Base-by-base conservation (phyloP, 306 rosid genomes). In the Quercus gilva region DNA sequence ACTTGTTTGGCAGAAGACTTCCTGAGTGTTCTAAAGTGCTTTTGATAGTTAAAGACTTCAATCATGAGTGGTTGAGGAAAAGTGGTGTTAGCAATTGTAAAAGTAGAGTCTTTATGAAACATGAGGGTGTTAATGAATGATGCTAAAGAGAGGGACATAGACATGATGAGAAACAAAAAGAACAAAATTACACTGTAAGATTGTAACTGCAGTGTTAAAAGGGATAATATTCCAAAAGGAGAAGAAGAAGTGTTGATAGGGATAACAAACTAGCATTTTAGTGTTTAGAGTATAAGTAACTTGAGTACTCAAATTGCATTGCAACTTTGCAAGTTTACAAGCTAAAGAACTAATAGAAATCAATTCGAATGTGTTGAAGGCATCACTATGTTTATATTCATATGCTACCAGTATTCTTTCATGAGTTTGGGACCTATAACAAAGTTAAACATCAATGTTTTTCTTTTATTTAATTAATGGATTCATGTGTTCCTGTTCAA, bases 401-500 rank as follows among this genome's bases (percentile, higher is more conserved):
- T 20, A 58, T 58, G 31, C 64, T 58, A 23, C 23, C 28, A 19
- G 65, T 5, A n/a, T 72, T 65, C 26, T 80, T 79, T 49, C 19
- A 6, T 59, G 11, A 64, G 43, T 29, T 64, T 64, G 43, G 70
- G 21, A 64, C 21, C 70, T 64, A 15, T 64, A 26, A 33, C 20
- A 17, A 17, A 58, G 31, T 75, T 76, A 29, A 65, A 60, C 73
- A 55, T 51, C 65, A 21, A 71, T 37, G 61, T 60, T 43, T 43
- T 81, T 20, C 70, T 63, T 72, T 75, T 83, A 35, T 57, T 71
- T 64, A 52, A 53, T 60, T 20, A 74, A n/a, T 23, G 65, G 76
- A 74, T 19, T 84, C 41, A 26, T 80, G 58, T 80, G 6, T 81
- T 61, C 53, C 65, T 81, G 76, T 70, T 78, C 29, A 79, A 83